A percentile compares a stretch with the other conserved stretches of the same genome.
Evolutionary conservation across 2,329 filamentous ascomycete genomes (phyloP).

Genomic region (Talaromyces rugulosus): DNA sequence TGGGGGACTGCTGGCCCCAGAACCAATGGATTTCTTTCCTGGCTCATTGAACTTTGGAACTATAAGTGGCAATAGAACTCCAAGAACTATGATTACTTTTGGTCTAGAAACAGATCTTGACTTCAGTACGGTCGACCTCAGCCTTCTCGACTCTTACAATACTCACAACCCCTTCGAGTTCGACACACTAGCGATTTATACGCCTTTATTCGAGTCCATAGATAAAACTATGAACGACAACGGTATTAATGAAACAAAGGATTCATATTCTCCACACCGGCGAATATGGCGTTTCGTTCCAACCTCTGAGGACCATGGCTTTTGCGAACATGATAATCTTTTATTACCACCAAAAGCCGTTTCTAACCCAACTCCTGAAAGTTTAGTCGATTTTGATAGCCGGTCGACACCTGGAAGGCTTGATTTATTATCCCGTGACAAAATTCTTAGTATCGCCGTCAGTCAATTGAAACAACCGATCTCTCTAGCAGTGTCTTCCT

Average conservation of each 20-base stretch:
- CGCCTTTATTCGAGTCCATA: neutral
- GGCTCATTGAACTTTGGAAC: slow-evolving; percentile 1
- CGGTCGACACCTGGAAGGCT: slow-evolving; percentile 2
- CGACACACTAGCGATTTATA: neutral
- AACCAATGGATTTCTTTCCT: neutral
- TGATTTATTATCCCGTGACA: slow-evolving; percentile 9
- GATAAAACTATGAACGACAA: neutral
- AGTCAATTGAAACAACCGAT: slow-evolving; percentile 5
- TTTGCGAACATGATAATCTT: slow-evolving; percentile 29
- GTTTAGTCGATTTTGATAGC: slow-evolving; percentile 16
- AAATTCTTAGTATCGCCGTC: slow-evolving; percentile 9
- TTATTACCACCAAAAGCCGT: slow-evolving; percentile 21
- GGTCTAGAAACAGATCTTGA: slow-evolving; percentile 20
- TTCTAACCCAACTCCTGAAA: slow-evolving; percentile 5
- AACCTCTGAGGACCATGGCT: slow-evolving; percentile 26
- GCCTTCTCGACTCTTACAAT: slow-evolving; percentile 31
- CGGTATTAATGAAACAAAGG: neutral
- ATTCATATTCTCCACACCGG: slow-evolving; percentile 17
- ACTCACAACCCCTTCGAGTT: slow-evolving; percentile 27
- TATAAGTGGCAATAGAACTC: slow-evolving; percentile 12
- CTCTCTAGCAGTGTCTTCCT: slow-evolving; percentile 20
- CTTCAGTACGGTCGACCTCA: slow-evolving; percentile 28
- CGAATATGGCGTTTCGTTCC: slow-evolving; percentile 29
- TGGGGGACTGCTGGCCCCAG: neutral
- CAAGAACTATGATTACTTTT: slow-evolving; percentile 12